These are phyloP conservation scores for Porphyrellus cyaneotinctus DNA, from an alignment of 768 basidiomycete genomes.

Conservation along the genomic window DNA sequence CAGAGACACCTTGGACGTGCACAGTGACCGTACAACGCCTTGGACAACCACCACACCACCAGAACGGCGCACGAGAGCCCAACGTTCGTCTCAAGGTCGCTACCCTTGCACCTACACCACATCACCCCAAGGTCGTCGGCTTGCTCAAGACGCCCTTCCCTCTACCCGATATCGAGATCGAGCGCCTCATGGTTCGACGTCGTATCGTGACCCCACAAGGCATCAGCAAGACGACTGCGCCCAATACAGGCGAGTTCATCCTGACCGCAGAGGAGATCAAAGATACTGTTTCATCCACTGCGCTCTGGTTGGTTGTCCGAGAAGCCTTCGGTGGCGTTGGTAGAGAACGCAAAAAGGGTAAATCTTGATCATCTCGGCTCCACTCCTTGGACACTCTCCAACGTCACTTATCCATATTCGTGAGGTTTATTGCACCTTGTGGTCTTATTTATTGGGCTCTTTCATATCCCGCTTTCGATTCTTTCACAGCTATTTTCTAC, in stretches of 20 bases:
- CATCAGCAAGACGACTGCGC: conserved; percentile 22
- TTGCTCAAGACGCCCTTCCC: conserved; percentile 90
- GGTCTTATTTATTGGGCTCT: conserved; percentile 16
- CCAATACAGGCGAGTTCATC: conserved; percentile 37
- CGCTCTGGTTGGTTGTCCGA: conserved; percentile 86
- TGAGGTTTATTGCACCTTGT: conserved; percentile 11
- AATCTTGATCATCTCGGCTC: conserved; percentile 39
- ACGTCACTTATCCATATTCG: conserved; percentile 17
- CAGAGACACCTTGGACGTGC: conserved; percentile 95
- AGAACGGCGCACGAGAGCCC: conserved; percentile 7
- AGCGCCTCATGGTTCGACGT: conserved; percentile 49
- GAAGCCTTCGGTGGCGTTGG: conserved; percentile 93
- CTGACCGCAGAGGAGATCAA: conserved; percentile 92
- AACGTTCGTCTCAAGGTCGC: conserved; percentile 60
- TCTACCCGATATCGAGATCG: conserved; percentile 76
- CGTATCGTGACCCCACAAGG: conserved; percentile 37
- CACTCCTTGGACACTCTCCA: background rate
- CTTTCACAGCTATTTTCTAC: background rate
- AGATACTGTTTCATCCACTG: conserved; percentile 84
- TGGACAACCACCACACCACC: conserved; percentile 13
- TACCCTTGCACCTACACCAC: conserved; percentile 86
- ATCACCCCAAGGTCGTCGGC: conserved; percentile 92
- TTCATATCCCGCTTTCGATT: conserved; percentile 10
- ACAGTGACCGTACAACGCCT: conserved; percentile 62
- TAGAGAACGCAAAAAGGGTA: conserved; percentile 71